Base-by-base conservation (phyloP, 1,139 yeast species). In the Geotrichum bryndzae region DNA sequence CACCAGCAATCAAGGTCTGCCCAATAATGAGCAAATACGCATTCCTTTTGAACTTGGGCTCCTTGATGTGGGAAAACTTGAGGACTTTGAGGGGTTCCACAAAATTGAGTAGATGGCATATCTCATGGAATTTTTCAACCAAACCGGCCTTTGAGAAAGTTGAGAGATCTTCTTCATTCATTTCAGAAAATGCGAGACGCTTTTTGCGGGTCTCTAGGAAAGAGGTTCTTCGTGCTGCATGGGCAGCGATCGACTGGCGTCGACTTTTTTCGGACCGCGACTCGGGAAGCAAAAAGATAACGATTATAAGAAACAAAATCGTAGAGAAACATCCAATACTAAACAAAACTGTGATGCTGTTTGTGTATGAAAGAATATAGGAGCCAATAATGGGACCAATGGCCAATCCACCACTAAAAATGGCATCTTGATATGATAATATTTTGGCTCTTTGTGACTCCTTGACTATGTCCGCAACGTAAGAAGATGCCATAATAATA, bases 341-440 rank as follows among this genome's bases (percentile, higher is more conserved):
- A 63, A 75, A 68, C 8, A 76, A 63, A 1, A 67, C 13, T 10
- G 22, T 57, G 15, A 72, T 41, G 11, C 71, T 63, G 51, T 68
- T 68, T 61, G 74, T 63, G 64, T 58, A 8, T 29, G 66, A 61
- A 3, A 76, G 62, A 3, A 77, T 46, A 3, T 77, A 63, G 61
- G 86, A 83, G 0, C 89, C 88, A 1, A 80, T 61, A 45, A 84
- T 63, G 0, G 95, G 94, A 0, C 94, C 94, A 22, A 81, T 33
- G 0, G 87, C 85, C 65, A 84, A 70, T 0, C 91, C 92, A 3
- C 80, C 76, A 68, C 81, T 86, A 63, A 86, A 69, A 27, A 82
- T 74, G 0, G 91, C 90, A 60, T 80, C 78, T 45, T 82, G 74
- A 50, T 81, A 71, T 0, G 91, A 90, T 65, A 88, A 75, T 1